A percentile compares a stretch with the other conserved stretches of the same genome.
phyloP scores from a whole-genome alignment of 1,284 basidiomycete genomes.

The Melampsora americana region DNA sequence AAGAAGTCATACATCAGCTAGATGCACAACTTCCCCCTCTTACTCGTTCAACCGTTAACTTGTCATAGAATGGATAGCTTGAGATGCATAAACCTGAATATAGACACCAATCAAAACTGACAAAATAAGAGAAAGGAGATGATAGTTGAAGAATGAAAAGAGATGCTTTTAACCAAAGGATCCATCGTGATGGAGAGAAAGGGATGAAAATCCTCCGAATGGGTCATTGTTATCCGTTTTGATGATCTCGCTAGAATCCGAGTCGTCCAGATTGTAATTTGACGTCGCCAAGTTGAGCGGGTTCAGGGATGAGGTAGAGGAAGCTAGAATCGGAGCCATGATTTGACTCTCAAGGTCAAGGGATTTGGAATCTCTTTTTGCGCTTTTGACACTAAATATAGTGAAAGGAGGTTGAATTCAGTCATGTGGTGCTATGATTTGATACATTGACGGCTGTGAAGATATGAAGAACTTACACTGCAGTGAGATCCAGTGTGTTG shows the following conservation, averaged over 20 bases:
- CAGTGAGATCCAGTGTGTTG: slow-evolving; percentile 51
- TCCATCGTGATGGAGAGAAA: slow-evolving; percentile 33
- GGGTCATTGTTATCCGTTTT: slow-evolving; percentile 7
- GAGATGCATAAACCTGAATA: too few species aligned
- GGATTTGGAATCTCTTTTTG: slow-evolving; percentile 42
- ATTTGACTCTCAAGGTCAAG: slow-evolving; percentile 44
- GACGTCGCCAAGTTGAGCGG: not conserved
- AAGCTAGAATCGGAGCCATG: not conserved
- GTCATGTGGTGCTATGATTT: slow-evolving; percentile 55
- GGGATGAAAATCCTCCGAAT: slow-evolving; percentile 26
- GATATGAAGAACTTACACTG: slow-evolving; percentile 48
- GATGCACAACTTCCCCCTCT: too few species aligned
- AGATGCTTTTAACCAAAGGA: not conserved
- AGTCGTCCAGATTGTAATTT: not conserved
- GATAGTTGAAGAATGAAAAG: not conserved
- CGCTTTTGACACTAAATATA: not conserved
- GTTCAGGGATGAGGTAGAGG: not conserved
- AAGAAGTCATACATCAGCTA: too few species aligned
- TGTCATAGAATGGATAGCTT: too few species aligned
- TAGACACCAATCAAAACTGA: not conserved
- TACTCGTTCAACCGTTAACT: too few species aligned
- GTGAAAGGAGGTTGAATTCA: slow-evolving; percentile 47
- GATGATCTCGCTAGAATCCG: not conserved
- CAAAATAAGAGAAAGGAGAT: not conserved
- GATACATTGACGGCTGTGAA: slow-evolving; percentile 9